Evolutionary conservation across 441 rosid genomes (phyloP).

Genomic region (Euphorbia schlechtendalii): DNA sequence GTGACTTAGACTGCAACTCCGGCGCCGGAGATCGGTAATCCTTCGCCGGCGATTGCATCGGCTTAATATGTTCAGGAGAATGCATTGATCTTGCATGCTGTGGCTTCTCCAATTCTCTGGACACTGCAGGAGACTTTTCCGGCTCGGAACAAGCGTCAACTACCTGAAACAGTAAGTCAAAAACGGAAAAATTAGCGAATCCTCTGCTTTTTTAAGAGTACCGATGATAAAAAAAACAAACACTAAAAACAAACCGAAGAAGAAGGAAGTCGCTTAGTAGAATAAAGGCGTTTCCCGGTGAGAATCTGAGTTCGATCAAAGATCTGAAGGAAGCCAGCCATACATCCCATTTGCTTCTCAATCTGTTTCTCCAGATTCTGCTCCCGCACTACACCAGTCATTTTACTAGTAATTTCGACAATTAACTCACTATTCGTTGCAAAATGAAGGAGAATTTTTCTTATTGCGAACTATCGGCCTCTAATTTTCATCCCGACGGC

Average conservation of each 20-base stretch:
- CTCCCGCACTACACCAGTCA: slow-evolving; percentile 38
- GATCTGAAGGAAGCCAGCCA: slow-evolving; percentile 92
- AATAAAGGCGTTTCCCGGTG: slow-evolving; percentile 49
- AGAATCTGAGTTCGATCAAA: slow-evolving; percentile 75
- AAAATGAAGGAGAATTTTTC: not conserved
- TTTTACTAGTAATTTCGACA: not conserved
- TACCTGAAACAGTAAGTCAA: slow-evolving; percentile 20
- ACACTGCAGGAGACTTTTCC: slow-evolving; percentile 32
- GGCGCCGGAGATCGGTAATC: slow-evolving; percentile 35
- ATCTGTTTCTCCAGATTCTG: slow-evolving; percentile 54
- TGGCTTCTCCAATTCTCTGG: slow-evolving; percentile 32
- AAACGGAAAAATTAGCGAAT: not conserved
- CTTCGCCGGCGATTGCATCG: slow-evolving; percentile 22
- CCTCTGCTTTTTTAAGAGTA: not conserved
- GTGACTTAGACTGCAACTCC: slow-evolving; percentile 30
- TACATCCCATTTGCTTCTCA: slow-evolving; percentile 87
- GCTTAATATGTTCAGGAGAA: slow-evolving; percentile 41
- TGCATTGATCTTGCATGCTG: slow-evolving; percentile 33
- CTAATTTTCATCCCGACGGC: slow-evolving; percentile 10
- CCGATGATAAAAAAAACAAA: not conserved
- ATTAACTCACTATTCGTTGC: not conserved
- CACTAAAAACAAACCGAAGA: slow-evolving; percentile 23
- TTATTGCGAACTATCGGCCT: slow-evolving; percentile 14
- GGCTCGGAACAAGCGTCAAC: slow-evolving; percentile 34
- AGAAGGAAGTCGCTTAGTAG: slow-evolving; percentile 59